These are phyloP conservation scores for Aureobasidium sp. DNA, from an alignment of 2,329 filamentous ascomycete species.

Conservation along the genomic window DNA sequence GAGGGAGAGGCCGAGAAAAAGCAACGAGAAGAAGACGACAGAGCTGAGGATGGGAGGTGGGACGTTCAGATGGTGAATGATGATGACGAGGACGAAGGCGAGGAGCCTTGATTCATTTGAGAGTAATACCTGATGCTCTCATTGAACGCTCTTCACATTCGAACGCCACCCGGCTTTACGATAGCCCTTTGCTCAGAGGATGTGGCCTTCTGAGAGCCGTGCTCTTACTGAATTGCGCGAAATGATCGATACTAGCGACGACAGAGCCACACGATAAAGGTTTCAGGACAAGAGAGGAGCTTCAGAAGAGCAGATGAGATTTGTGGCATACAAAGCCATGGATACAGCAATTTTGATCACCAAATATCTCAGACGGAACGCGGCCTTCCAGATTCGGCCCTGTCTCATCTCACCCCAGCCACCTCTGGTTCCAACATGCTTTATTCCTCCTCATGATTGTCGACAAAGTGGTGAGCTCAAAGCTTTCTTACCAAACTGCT, in stretches of 20 bases:
- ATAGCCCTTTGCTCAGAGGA: background rate
- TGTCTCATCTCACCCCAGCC: background rate
- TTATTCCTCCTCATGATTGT: no score
- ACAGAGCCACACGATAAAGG: background rate
- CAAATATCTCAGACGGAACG: background rate
- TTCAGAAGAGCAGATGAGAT: no score
- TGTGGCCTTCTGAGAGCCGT: no score
- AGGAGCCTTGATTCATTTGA: background rate
- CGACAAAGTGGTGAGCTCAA: no score
- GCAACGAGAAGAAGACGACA: slow-evolving; percentile 16
- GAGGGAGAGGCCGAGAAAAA: slow-evolving; percentile 21
- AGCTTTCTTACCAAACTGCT: background rate
- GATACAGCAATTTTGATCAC: background rate
- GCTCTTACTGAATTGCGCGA: no score
- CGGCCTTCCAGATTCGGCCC: background rate
- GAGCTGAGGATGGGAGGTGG: slow-evolving; percentile 20
- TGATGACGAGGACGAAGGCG: background rate
- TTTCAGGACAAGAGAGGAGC: background rate
- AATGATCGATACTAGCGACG: no score
- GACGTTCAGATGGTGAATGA: slow-evolving; percentile 11
- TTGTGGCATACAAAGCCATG: background rate
- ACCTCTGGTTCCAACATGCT: background rate
- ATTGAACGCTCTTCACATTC: background rate
- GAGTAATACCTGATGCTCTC: background rate
- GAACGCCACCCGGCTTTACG: background rate